Conservation (phyloP, 345 rosid genomes). For the Chamaenerion angustifolium region DNA sequence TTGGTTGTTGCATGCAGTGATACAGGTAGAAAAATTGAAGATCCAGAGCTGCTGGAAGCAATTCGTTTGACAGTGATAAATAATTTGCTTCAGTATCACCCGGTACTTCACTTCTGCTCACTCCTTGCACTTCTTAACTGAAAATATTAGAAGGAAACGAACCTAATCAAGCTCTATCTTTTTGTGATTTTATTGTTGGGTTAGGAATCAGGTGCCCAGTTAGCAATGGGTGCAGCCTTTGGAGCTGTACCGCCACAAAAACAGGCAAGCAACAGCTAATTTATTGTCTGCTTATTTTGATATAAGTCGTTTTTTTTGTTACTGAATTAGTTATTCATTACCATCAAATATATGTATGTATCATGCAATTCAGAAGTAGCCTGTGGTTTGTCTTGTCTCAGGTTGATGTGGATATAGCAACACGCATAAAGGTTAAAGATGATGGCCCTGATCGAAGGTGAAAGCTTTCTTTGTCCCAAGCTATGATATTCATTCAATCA, state of each 20-base stretch:
- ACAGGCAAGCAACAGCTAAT: constrained; percentile 23
- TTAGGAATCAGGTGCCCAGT: constrained; percentile 94
- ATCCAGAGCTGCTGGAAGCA: constrained; percentile 89
- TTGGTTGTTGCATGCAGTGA: constrained; percentile 28
- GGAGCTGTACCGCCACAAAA: constrained; percentile 69
- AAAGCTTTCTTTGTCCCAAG: constrained; percentile 10
- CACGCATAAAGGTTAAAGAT: constrained; percentile 45
- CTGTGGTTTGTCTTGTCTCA: constrained; percentile 14
- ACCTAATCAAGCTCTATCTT: not conserved
- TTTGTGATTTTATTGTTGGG: constrained; percentile 14
- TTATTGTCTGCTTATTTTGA: constrained; percentile 3
- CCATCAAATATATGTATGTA: not conserved
- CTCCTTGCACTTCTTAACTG: too few relatives aligned
- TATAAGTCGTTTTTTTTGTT: not conserved
- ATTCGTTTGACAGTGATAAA: constrained; percentile 90
- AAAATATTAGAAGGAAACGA: too few relatives aligned
- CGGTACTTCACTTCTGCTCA: constrained; percentile 28
- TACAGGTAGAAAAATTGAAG: constrained; percentile 91
- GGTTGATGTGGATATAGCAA: constrained; percentile 97
- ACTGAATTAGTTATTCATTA: too few relatives aligned
- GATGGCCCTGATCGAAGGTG: constrained; percentile 85
- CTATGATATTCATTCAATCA: constrained; percentile 11
- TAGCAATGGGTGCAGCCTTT: constrained; percentile 92
- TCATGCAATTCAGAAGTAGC: not conserved
- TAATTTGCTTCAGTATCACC: constrained; percentile 85